phyloP scores from a whole-genome alignment of 345 rosid genomes.

The Trapa incisa region DNA sequence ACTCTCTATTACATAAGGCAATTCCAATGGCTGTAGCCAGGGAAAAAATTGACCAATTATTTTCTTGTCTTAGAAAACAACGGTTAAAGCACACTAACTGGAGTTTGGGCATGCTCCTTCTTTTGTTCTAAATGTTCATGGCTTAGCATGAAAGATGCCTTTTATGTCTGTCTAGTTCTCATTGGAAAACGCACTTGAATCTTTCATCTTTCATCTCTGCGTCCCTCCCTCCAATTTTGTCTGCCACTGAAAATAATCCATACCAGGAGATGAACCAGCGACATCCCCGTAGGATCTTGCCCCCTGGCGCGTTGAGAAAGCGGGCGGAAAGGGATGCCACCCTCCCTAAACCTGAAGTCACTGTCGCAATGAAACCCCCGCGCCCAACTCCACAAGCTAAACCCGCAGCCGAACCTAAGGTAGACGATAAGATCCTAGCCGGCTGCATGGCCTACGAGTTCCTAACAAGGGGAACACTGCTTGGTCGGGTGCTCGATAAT shows the following conservation, averaged over 20 bases:
- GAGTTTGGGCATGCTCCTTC: no score
- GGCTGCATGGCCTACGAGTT: constrained; percentile 82
- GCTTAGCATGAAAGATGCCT: no score
- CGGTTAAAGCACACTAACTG: no score
- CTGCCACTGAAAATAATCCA: constrained; percentile 65
- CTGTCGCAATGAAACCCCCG: constrained; percentile 2
- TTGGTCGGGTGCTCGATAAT: constrained; percentile 49
- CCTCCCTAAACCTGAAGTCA: constrained; percentile 12
- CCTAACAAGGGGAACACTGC: constrained; percentile 57
- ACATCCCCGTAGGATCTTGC: constrained; percentile 60
- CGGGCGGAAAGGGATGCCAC: constrained; percentile 16
- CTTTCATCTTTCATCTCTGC: background rate
- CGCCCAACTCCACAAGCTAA: constrained; percentile 9
- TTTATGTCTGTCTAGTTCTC: no score
- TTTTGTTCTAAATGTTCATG: no score
- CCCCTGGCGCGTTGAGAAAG: constrained; percentile 10
- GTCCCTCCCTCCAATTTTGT: background rate
- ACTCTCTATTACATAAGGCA: no score
- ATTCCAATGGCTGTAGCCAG: no score
- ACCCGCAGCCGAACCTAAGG: constrained; percentile 12
- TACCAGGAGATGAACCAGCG: constrained; percentile 76
- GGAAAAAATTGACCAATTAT: no score
- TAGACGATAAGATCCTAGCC: constrained; percentile 52
- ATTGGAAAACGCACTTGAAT: background rate
- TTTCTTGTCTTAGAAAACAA: no score